These are phyloP conservation scores for Carallia pectinifolia DNA, from an alignment of 345 rosid genomes.

Conservation along the genomic window DNA sequence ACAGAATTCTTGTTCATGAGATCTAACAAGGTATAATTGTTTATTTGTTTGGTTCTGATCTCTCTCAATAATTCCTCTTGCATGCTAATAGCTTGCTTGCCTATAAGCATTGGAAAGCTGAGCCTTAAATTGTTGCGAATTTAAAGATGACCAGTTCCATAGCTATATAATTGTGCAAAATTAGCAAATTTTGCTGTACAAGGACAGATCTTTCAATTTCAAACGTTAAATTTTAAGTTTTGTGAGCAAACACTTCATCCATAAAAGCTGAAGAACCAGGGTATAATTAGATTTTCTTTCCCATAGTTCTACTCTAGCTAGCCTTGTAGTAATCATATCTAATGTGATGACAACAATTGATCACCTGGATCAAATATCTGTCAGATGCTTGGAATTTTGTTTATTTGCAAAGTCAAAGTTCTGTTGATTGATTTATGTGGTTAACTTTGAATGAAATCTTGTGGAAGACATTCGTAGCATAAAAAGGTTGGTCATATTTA, in stretches of 20 bases:
- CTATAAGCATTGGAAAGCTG: not conserved
- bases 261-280: slow-evolving; percentile 1
- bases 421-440: not conserved
- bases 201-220: not conserved
- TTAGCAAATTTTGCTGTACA: not conserved
- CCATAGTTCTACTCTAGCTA: not conserved
- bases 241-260: not conserved
- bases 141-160: not conserved
- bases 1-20: too few species aligned
- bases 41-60: not conserved
- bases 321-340: not conserved
- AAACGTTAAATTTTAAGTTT: not conserved
- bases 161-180: not conserved
- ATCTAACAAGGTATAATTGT: not conserved
- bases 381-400: not conserved
- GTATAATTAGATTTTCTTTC: not conserved
- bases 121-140: not conserved
- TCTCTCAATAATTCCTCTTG: not conserved
- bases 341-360: not conserved
- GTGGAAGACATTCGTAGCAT: not conserved
- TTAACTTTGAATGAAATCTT: not conserved
- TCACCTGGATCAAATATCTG: not conserved
- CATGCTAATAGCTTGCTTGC: not conserved
- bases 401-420: not conserved
- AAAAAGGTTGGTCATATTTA: not conserved